Conservation (phyloP, 164 flowering plant species). For the Tetracentron sinense region DNA sequence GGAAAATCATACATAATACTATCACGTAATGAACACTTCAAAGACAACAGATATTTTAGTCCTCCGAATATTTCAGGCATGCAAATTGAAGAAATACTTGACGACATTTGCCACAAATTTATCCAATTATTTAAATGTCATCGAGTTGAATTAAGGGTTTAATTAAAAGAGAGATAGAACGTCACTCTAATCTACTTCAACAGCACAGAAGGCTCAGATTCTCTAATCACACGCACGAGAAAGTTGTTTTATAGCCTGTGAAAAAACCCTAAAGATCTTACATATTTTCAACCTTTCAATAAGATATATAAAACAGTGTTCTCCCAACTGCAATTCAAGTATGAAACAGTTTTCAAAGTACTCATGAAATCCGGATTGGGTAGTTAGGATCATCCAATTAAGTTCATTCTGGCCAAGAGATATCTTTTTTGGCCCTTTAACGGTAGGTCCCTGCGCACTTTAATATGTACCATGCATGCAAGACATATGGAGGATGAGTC, state of each 20-base stretch:
- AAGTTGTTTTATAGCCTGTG: background rate
- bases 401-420: background rate
- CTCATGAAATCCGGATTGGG: background rate
- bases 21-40: background rate
- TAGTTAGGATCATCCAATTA: background rate
- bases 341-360: background rate
- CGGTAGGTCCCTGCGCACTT: background rate
- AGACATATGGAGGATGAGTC: background rate
- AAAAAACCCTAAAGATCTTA: background rate
- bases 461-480: too few relatives aligned
- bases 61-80: too few relatives aligned
- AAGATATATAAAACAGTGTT: background rate
- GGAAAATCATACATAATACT: background rate
- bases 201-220: too few relatives aligned
- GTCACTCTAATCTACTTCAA: too few relatives aligned
- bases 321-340: background rate
- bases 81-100: too few relatives aligned
- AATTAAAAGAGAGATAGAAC: too few relatives aligned
- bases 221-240: background rate
- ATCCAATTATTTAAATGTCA: too few relatives aligned
- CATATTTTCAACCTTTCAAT: background rate
- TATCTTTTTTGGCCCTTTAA: background rate
- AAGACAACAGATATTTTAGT: too few relatives aligned
- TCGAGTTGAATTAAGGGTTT: too few relatives aligned
- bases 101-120: too few relatives aligned